phyloP scores from a whole-genome alignment of 208 protist genomes.

The Leishmania tarentolae region DNA sequence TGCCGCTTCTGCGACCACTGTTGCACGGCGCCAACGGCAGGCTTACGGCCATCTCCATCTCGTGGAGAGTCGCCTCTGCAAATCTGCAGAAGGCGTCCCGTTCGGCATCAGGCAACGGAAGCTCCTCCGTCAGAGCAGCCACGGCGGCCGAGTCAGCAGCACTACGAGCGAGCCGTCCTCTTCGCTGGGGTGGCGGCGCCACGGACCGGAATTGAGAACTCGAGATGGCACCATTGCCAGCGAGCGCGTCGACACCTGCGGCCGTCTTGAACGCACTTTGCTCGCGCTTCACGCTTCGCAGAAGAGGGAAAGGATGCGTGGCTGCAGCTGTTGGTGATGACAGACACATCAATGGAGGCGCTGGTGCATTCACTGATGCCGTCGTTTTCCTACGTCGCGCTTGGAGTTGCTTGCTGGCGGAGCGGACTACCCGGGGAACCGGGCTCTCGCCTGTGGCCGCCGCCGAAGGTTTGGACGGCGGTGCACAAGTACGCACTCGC shows the following conservation, averaged over 20 bases:
- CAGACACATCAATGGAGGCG: background rate
- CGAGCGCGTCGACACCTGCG: background rate
- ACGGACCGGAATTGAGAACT: background rate
- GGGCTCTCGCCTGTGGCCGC: background rate
- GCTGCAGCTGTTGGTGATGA: background rate
- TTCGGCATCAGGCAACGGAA: conserved; percentile 11
- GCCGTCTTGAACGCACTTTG: background rate
- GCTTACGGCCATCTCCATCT: conserved; percentile 19
- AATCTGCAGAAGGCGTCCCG: conserved; percentile 25
- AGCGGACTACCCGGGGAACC: background rate
- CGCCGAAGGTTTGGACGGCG: background rate
- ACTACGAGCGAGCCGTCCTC: background rate
- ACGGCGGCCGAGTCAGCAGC: background rate
- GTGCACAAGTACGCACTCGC: background rate
- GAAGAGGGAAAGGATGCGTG: background rate
- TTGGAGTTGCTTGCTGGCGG: conserved; percentile 2
- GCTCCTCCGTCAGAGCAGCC: conserved; percentile 7
- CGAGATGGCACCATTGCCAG: background rate
- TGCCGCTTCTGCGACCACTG: background rate
- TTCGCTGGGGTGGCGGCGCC: background rate
- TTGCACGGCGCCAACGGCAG: background rate
- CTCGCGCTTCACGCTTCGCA: background rate
- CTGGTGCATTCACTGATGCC: background rate
- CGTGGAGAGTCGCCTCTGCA: conserved; percentile 14
- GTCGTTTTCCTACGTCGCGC: background rate